Base-by-base conservation (phyloP, 192 early-diverging fungal genomes). In the Coemansia sp. region DNA sequence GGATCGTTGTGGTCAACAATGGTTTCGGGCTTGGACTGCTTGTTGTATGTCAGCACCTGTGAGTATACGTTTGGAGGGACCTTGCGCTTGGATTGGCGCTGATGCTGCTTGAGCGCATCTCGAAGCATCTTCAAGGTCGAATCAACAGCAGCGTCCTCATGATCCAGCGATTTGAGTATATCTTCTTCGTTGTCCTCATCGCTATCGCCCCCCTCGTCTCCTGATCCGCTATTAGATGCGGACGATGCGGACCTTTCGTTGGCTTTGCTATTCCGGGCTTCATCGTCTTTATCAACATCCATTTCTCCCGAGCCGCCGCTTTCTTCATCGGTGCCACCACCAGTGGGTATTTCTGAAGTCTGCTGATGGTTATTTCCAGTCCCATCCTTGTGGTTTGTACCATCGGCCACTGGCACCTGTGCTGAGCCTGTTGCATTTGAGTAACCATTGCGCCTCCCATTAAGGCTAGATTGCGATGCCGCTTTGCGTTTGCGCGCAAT, bases 1-100 rank as follows among this genome's bases (percentile, higher is more conserved):
- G 94, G 94, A 64, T 96, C 94, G 68, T 96, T 96, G 67, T 94
- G 92, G 72, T 94, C 93, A 21, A 86, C 78, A 72, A 95, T 94
- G 0, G 63, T 78, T 59, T 93, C 91, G 7, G 87, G 83, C 26
- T 53, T 59, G 15, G 87, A 72, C 37, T 88, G 82, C 13, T 76
- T 68, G 59, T 96, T 96, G 78, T 88, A 95, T 2, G 86, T 85
- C 9, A 83, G 59, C 1, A 94, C 91, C 57, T 92, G 89, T 12
- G 84, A 63, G 57, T 86, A 84, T 4, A 91, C 92, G 65, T 94
- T 94, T 18, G 85, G 76, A 1, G 93, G 87, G 7, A 87, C 81
- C 31, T 91, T 82, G 71, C 93, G 84, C 74, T 96, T 96, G 21
- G 91, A 87, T 2, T 85, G 84, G 48, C 90, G 89, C 86, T 94